Conservation (phyloP, 2,329 filamentous ascomycete species). For the Paecilomyces variotii region DNA sequence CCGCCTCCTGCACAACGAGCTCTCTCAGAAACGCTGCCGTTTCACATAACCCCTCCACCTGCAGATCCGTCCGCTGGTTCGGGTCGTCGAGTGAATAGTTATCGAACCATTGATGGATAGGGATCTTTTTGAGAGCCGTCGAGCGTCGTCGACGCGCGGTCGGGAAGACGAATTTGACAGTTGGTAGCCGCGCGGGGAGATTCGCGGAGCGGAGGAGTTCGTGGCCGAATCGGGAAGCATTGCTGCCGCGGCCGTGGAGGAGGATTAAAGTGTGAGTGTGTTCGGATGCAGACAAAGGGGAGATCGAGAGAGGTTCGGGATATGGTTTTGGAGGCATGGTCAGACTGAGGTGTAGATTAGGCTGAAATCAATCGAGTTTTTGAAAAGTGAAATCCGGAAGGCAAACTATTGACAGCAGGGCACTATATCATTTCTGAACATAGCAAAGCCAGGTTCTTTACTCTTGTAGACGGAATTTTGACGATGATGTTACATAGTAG, state of each 20-base stretch:
- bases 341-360: too few relatives aligned
- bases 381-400: not conserved
- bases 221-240: conserved; percentile 25
- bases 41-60: conserved; percentile 40
- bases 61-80: conserved; percentile 32
- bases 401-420: not conserved
- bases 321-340: conserved; percentile 6
- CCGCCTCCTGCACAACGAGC: conserved; percentile 28
- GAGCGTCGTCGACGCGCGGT: conserved; percentile 41
- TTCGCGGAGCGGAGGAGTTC: conserved; percentile 20
- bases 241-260: conserved; percentile 35
- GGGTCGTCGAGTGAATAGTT: conserved; percentile 36
- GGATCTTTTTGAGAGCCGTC: conserved; percentile 33
- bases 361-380: too few relatives aligned
- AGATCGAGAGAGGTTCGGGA: conserved; percentile 10
- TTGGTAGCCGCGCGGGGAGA: conserved; percentile 11
- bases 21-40: conserved; percentile 28
- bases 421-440: too few relatives aligned
- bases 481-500: too few relatives aligned
- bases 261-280: conserved; percentile 33
- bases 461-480: too few relatives aligned
- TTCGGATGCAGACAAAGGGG: conserved; percentile 5
- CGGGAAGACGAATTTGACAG: conserved; percentile 44
- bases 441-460: too few relatives aligned
- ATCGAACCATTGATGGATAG: conserved; percentile 48